A percentile compares a stretch with the other conserved stretches of the same genome.
Conservation (phyloP, 2,329 filamentous ascomycete genomes). For the Talaromyces funiculosus region DNA sequence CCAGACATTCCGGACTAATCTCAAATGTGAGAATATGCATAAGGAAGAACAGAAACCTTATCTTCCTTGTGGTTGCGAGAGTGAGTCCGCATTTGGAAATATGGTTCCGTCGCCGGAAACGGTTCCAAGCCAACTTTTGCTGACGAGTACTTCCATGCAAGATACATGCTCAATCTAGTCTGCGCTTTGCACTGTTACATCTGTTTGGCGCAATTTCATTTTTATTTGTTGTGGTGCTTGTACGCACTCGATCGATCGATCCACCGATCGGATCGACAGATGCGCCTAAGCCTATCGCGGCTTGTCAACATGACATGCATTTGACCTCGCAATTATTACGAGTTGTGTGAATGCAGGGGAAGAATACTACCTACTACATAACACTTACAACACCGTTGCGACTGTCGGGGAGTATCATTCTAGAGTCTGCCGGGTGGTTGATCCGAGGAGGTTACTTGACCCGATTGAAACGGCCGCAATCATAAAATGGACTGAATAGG, state of each 20-base stretch:
- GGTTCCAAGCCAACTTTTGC: background rate
- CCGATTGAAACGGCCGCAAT: background rate
- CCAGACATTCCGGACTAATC: background rate
- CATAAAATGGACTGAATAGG: background rate
- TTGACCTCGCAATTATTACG: background rate
- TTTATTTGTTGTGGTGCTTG: background rate
- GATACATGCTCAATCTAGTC: background rate
- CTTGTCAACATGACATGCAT: background rate
- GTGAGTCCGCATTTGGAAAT: conserved; percentile 6
- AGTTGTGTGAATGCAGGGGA: background rate
- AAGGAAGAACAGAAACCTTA: conserved; percentile 3
- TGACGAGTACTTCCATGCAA: background rate
- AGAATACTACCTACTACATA: background rate
- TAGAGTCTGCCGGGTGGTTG: background rate
- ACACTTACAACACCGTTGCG: background rate
- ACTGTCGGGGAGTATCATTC: background rate
- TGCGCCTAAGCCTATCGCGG: conserved; percentile 3
- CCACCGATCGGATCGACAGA: background rate
- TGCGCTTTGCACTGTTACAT: background rate
- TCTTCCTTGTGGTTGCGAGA: background rate
- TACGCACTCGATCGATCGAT: background rate
- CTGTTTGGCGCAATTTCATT: background rate
- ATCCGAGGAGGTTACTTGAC: background rate
- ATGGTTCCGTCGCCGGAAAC: conserved; percentile 9
- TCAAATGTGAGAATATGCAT: background rate